Conservation (phyloP, 1,284 basidiomycete species). For the Puccinia horiana region DNA sequence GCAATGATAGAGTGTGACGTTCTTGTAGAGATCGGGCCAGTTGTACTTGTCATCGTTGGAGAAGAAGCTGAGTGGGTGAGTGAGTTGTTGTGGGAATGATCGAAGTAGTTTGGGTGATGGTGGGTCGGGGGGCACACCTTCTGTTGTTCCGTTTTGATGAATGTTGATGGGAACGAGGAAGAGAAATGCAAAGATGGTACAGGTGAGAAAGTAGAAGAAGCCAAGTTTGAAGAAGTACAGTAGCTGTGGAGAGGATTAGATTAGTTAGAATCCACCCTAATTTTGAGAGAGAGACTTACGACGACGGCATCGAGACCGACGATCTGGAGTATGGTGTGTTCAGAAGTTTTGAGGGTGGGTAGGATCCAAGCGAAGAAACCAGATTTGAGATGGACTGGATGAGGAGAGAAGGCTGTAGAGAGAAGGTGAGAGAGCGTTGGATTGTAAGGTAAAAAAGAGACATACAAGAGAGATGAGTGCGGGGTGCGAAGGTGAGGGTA, state of each 20-base stretch:
- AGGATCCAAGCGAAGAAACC: constrained; percentile 45
- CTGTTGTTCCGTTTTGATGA: constrained; percentile 56
- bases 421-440: neutral
- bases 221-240: constrained; percentile 49
- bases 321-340: constrained; percentile 40
- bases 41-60: constrained; percentile 9
- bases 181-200: constrained; percentile 48
- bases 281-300: constrained; percentile 50
- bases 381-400: constrained; percentile 30
- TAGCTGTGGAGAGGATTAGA: constrained; percentile 51
- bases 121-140: constrained; percentile 56
- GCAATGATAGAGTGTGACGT: constrained; percentile 55
- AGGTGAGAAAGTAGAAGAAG: constrained; percentile 43
- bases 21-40: constrained; percentile 24
- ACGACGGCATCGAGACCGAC: constrained; percentile 57
- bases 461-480: constrained; percentile 21
- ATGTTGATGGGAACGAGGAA: constrained; percentile 58
- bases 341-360: constrained; percentile 37
- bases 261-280: constrained; percentile 45
- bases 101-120: constrained; percentile 6
- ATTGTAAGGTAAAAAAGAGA: neutral
- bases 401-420: constrained; percentile 11
- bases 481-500: constrained; percentile 22
- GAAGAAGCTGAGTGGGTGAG: constrained; percentile 50
- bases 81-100: constrained; percentile 50